Conservation (phyloP, 208 protist genomes). For the Leishmania mexicana region DNA sequence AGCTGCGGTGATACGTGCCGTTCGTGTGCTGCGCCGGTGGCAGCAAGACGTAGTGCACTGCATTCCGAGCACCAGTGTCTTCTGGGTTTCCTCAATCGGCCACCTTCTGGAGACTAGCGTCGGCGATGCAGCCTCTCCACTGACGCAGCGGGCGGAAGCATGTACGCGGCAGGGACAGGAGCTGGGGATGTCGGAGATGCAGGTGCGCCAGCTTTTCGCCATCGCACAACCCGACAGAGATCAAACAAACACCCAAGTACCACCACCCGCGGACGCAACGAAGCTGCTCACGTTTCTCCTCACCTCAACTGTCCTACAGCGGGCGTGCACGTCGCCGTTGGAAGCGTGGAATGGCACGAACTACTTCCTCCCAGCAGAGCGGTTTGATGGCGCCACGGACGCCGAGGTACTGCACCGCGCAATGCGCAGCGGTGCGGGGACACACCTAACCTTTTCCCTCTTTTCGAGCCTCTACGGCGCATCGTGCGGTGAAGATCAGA, state of each 20-base stretch:
- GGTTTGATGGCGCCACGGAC: slow-evolving; percentile 19
- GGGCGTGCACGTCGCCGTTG: not conserved
- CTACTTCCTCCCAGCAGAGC: slow-evolving; percentile 20
- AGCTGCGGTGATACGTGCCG: slow-evolving; percentile 33
- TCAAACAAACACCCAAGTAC: too few relatives aligned
- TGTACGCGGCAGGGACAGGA: slow-evolving; percentile 1
- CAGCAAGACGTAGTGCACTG: slow-evolving; percentile 18
- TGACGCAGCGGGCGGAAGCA: not conserved
- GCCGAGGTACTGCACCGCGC: not conserved
- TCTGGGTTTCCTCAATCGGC: slow-evolving; percentile 67
- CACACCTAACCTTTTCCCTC: not conserved
- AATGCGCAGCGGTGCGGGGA: not conserved
- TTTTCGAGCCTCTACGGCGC: not conserved
- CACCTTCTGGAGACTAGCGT: slow-evolving; percentile 30
- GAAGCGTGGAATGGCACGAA: slow-evolving; percentile 27
- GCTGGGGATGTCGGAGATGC: not conserved
- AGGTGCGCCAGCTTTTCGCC: slow-evolving; percentile 10
- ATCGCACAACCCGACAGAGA: not conserved
- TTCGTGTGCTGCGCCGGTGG: slow-evolving; percentile 47
- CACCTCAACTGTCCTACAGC: not conserved
- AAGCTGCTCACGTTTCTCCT: slow-evolving; percentile 5
- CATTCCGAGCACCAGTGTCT: slow-evolving; percentile 35
- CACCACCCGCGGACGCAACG: not conserved
- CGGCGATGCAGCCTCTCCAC: not conserved
- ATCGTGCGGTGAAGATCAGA: not conserved